Evolutionary conservation across 495 filamentous ascomycete genomes (phyloP).

Genomic region (Lasiosphaeria miniovina): DNA sequence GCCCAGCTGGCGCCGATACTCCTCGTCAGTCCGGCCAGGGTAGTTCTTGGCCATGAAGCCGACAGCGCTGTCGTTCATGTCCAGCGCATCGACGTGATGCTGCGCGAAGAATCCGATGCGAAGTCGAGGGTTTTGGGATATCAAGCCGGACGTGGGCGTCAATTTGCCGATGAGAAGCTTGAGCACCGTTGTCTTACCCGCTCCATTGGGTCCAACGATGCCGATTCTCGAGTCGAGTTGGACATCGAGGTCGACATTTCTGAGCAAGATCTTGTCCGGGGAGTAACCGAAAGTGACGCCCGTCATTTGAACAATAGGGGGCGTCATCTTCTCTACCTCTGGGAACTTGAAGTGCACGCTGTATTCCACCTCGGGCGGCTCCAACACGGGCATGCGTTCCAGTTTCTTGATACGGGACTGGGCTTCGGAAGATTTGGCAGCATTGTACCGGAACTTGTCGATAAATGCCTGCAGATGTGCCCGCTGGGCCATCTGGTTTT

Average conservation of each 20-base stretch:
- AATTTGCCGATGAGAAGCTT: constrained; percentile 92
- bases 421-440: constrained; percentile 96
- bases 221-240: constrained; percentile 97
- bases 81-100: constrained; percentile 96
- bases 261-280: constrained; percentile 73
- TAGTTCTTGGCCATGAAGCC: constrained; percentile 93
- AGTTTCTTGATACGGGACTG: constrained; percentile 99
- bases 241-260: constrained; percentile 88
- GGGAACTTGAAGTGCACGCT: constrained; percentile 97
- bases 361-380: constrained; percentile 91
- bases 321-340: constrained; percentile 94
- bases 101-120: constrained; percentile 96
- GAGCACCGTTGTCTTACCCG: constrained; percentile 95
- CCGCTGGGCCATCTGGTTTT: constrained; percentile 93
- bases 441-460: constrained; percentile 99
- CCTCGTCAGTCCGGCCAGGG: constrained; percentile 88
- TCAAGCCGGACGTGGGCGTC: constrained; percentile 69
- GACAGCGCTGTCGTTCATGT: constrained; percentile 83
- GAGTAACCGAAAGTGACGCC: constrained; percentile 89
- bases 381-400: constrained; percentile 90
- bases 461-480: constrained; percentile 93
- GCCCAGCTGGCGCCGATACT: constrained; percentile 92
- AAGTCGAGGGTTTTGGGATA: constrained; percentile 82
- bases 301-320: constrained; percentile 97
- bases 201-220: constrained; percentile 97